A percentile compares a stretch with the other conserved stretches of the same genome.
phyloP scores from a whole-genome alignment of 2,329 filamentous ascomycete species.

The Aspergillus versicolor region DNA sequence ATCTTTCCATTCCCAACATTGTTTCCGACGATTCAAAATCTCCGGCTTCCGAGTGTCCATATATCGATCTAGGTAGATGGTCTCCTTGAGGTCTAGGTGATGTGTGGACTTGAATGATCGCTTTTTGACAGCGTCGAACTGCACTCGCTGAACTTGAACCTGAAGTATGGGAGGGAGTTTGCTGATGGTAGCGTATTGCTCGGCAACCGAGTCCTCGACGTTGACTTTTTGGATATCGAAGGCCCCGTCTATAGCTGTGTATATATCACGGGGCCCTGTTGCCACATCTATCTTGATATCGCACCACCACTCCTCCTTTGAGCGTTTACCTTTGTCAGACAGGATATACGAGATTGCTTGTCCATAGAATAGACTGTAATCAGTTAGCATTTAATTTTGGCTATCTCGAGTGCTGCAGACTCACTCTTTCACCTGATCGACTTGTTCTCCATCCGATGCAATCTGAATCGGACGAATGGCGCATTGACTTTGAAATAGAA shows the following conservation, averaged over 20 bases:
- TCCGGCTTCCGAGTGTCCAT: conserved; percentile 63
- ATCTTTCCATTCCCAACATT: conserved; percentile 73
- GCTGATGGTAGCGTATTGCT: conserved; percentile 70
- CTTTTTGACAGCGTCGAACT: conserved; percentile 63
- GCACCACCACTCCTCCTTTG: conserved; percentile 59
- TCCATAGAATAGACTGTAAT: conserved; percentile 50
- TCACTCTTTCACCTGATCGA: conserved; percentile 72
- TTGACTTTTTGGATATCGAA: conserved; percentile 79
- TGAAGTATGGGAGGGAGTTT: conserved; percentile 82
- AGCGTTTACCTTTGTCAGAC: conserved; percentile 45
- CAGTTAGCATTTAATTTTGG: not conserved
- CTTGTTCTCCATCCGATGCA: conserved; percentile 70
- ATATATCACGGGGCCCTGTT: conserved; percentile 64
- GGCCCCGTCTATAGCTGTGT: conserved; percentile 78
- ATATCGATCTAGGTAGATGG: conserved; percentile 84
- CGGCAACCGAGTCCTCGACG: conserved; percentile 59
- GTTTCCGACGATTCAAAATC: conserved; percentile 63
- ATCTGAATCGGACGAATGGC: conserved; percentile 72
- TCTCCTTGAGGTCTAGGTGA: conserved; percentile 75
- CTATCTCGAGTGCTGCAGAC: conserved; percentile 5
- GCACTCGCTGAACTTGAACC: conserved; percentile 81
- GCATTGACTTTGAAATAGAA: conserved; percentile 85
- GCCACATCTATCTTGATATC: conserved; percentile 64
- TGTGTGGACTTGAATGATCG: conserved; percentile 71
- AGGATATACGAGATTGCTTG: conserved; percentile 47